These are phyloP conservation scores for Ilyonectria mors-panacis DNA, from an alignment of 2,329 filamentous ascomycete species.

Conservation along the genomic window DNA sequence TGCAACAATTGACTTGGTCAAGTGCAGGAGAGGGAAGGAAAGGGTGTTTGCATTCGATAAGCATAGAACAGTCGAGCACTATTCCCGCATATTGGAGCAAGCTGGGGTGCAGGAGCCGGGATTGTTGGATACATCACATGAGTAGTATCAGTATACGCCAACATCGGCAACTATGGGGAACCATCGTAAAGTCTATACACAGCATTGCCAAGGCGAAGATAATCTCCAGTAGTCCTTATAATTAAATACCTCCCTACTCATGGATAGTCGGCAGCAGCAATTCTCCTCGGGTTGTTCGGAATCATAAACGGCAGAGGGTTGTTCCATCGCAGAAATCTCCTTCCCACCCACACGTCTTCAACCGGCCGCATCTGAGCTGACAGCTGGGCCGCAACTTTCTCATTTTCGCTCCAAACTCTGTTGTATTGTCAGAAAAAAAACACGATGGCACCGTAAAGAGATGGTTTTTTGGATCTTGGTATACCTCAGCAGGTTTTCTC, in stretches of 20 bases:
- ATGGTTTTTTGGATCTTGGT: neutral
- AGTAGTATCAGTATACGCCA: neutral
- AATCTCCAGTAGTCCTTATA: neutral
- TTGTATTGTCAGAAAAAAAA: neutral
- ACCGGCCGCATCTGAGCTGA: conserved; percentile 2
- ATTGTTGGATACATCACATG: neutral
- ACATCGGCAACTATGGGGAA: neutral
- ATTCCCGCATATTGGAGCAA: conserved; percentile 56
- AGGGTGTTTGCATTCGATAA: conserved; percentile 62
- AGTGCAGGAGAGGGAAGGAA: conserved; percentile 64
- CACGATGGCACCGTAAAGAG: neutral
- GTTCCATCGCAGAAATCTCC: conserved; percentile 12
- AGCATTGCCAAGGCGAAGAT: neutral
- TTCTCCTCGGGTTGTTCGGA: conserved; percentile 6
- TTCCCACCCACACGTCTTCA: conserved; percentile 18
- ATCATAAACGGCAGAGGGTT: conserved; percentile 17
- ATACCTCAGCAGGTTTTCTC: conserved; percentile 33
- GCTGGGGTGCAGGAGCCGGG: conserved; percentile 51
- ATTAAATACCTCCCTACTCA: neutral
- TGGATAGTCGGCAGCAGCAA: conserved; percentile 14
- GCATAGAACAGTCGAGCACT: conserved; percentile 61
- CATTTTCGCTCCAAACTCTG: conserved; percentile 22
- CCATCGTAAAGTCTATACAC: neutral
- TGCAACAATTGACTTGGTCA: conserved; percentile 63
- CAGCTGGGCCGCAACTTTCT: neutral